phyloP scores from a whole-genome alignment of 306 rosid genomes.

The Dicorynia guianensis region DNA sequence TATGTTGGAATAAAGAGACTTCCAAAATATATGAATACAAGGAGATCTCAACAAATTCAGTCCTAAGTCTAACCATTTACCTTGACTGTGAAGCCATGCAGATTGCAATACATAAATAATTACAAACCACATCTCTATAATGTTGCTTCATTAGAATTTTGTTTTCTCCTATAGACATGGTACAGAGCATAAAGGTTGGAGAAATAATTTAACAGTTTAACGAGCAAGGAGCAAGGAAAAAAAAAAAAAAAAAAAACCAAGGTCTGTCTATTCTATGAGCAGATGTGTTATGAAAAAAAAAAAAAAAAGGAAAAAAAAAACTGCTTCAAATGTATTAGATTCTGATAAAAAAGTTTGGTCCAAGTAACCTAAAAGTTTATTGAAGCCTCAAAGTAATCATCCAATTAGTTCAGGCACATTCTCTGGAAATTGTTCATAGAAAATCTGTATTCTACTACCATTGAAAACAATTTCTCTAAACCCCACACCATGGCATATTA shows the following conservation, averaged over 20 bases:
- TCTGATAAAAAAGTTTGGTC: not conserved
- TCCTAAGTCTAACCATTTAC: conserved; percentile 14
- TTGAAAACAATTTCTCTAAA: not conserved
- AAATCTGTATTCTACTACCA: not conserved
- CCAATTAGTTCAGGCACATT: too few species aligned
- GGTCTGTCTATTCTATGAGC: too few species aligned
- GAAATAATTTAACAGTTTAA: too few species aligned
- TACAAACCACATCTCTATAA: too few species aligned
- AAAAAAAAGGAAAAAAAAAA: too few species aligned
- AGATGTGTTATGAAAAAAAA: too few species aligned
- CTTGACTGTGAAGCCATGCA: conserved; percentile 18
- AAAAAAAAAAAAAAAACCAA: too few species aligned
- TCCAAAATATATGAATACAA: not conserved
- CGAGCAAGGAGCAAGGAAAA: not conserved
- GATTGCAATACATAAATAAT: conserved; percentile 14
- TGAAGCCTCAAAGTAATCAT: not conserved
- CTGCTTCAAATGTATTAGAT: too few species aligned
- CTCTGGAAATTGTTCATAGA: too few species aligned
- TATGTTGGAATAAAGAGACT: too few species aligned
- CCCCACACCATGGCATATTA: not conserved
- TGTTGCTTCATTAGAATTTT: too few species aligned
- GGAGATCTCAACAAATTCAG: not conserved
- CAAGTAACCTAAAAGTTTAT: not conserved
- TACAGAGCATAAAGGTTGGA: not conserved
- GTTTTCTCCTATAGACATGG: not conserved